Conservation (phyloP, 768 basidiomycete species). For the Trametes cingulata region DNA sequence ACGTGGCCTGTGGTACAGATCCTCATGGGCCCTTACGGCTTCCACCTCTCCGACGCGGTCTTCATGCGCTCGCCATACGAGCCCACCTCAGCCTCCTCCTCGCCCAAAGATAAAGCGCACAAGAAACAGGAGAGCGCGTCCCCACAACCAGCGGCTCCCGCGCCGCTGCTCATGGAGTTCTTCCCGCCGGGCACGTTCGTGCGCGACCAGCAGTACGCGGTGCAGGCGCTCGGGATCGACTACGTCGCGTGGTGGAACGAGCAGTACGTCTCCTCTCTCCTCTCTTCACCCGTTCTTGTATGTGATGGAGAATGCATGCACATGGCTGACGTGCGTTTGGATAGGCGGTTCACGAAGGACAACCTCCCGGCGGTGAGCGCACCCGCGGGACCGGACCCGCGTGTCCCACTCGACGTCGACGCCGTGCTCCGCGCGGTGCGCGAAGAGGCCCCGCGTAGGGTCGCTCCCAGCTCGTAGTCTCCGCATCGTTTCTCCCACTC, state of each 20-base stretch:
- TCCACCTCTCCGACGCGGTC: slow-evolving; percentile 64
- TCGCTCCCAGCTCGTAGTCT: no score
- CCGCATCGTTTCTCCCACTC: no score
- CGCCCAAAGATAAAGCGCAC: slow-evolving; percentile 5
- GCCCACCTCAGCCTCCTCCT: neutral
- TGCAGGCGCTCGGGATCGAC: slow-evolving; percentile 50
- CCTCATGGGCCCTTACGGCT: slow-evolving; percentile 59
- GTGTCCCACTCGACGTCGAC: slow-evolving; percentile 18
- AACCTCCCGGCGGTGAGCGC: slow-evolving; percentile 37
- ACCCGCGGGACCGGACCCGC: neutral
- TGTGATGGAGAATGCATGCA: no score
- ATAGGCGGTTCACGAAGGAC: slow-evolving; percentile 39
- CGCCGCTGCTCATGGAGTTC: slow-evolving; percentile 74
- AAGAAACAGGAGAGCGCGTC: neutral
- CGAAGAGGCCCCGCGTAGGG: slow-evolving; percentile 16
- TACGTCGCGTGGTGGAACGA: slow-evolving; percentile 62
- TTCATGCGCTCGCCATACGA: slow-evolving; percentile 63
- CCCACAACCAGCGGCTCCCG: slow-evolving; percentile 1
- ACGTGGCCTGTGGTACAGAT: slow-evolving; percentile 41
- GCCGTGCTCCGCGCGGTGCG: slow-evolving; percentile 17
- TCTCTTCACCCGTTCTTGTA: neutral
- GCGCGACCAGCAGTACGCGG: slow-evolving; percentile 60
- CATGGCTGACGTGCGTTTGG: neutral
- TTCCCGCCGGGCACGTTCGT: slow-evolving; percentile 69
- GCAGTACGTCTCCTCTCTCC: slow-evolving; percentile 23